Percentiles rank a stretch among this genome's conserved stretches.
Conservation (phyloP, 1,284 basidiomycete species). For the Inonotus hispidus region DNA sequence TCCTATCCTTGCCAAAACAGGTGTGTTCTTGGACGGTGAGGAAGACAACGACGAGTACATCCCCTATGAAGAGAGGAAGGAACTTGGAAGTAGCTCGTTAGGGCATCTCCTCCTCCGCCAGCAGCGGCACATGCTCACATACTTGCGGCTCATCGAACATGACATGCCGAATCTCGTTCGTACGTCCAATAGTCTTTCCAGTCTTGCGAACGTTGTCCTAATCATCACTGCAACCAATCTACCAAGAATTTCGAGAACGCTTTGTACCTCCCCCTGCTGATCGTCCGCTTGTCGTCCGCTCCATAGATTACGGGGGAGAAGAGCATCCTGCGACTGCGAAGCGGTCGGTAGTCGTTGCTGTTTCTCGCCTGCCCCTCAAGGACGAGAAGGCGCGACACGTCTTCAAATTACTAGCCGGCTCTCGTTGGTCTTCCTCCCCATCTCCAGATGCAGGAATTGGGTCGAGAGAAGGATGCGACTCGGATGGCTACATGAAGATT, state of each 20-base stretch:
- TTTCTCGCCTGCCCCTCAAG: conserved; percentile 64
- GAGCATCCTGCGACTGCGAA: conserved; percentile 66
- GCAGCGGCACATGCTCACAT: conserved; percentile 64
- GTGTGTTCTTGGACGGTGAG: conserved; percentile 14
- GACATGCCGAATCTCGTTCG: conserved; percentile 80
- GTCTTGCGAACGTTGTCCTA: neutral
- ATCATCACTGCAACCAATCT: conserved; percentile 10
- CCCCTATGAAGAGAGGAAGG: conserved; percentile 35
- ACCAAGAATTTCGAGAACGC: conserved; percentile 66
- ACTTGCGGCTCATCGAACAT: conserved; percentile 77
- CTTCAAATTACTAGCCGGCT: conserved; percentile 77
- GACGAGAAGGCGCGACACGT: conserved; percentile 63
- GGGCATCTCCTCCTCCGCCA: conserved; percentile 67
- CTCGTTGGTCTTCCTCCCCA: conserved; percentile 72
- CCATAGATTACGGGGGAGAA: conserved; percentile 73
- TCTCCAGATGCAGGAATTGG: conserved; percentile 61
- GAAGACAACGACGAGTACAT: conserved; percentile 26
- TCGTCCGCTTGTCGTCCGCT: conserved; percentile 63
- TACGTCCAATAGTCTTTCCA: conserved; percentile 35
- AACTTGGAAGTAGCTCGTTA: conserved; percentile 58
- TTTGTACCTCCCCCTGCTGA: conserved; percentile 60
- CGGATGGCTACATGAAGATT: conserved; percentile 80
- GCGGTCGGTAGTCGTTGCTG: conserved; percentile 65
- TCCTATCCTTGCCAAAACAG: conserved; percentile 14
- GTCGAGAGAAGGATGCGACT: conserved; percentile 38